Conservation (phyloP, 345 rosid species). For the Pelargonium nanum region DNA sequence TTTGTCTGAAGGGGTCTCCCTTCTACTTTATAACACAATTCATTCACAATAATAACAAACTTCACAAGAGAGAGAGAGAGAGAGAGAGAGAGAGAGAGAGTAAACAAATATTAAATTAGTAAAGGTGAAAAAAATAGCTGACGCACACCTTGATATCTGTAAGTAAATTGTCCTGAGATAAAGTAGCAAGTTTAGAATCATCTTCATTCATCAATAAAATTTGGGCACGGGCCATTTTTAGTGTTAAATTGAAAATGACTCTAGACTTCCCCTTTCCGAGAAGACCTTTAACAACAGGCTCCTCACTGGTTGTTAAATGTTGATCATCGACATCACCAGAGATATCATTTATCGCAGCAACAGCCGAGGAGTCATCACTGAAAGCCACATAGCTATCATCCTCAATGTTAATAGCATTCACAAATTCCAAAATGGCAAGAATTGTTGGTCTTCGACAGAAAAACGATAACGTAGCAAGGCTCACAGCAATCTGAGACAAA, state of each 20-base stretch:
- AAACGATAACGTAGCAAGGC: slow-evolving; percentile 78
- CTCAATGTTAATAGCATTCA: slow-evolving; percentile 52
- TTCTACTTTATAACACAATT: no score
- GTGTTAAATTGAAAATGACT: slow-evolving; percentile 58
- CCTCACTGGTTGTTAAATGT: slow-evolving; percentile 21
- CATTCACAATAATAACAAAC: no score
- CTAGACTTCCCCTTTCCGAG: slow-evolving; percentile 92
- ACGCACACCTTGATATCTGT: slow-evolving; percentile 72
- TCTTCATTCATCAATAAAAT: slow-evolving; percentile 87
- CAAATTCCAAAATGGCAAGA: slow-evolving; percentile 87
- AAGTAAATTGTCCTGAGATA: slow-evolving; percentile 80
- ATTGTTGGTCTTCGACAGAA: slow-evolving; percentile 93
- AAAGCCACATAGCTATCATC: slow-evolving; percentile 49
- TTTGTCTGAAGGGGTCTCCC: no score
- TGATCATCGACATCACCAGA: slow-evolving; percentile 34
- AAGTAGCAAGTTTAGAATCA: slow-evolving; percentile 74
- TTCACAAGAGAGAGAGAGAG: no score
- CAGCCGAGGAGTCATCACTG: slow-evolving; percentile 47
- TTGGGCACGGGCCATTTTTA: slow-evolving; percentile 87
- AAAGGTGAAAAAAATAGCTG: slow-evolving; percentile 8
- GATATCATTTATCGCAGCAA: slow-evolving; percentile 25
- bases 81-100: no score
- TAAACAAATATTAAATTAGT: slow-evolving; percentile 2
- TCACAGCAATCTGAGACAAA: slow-evolving; percentile 59
- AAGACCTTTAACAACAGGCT: slow-evolving; percentile 70